Evolutionary conservation across 2,329 filamentous ascomycete genomes (phyloP), one percentile per base, ranked within the genome.

Genomic region (Exserohilum rostratum): DNA sequence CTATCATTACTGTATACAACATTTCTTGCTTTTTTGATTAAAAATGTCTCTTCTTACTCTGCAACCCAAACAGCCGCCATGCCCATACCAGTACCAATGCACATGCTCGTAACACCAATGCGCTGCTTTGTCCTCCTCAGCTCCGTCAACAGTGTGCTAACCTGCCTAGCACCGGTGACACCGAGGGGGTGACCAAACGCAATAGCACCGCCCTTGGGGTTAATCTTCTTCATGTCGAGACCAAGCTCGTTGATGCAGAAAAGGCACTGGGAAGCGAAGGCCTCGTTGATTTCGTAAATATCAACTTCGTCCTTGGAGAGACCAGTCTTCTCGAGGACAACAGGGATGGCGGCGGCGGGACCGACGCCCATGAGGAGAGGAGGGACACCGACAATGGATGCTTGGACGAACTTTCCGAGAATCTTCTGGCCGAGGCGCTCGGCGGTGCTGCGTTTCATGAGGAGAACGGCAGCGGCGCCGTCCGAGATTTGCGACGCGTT

Each of bases 221-320:
- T 98, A 73, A 99, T 87, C 85, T 97, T 98, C 63, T 90, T 88
- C 57, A 83, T 73, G 48, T 91, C 90, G 25, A 99, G 79, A 39
- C 88, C 89, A 18, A 99, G 85, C 82, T 97, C 88, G 70, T 95
- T 90, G 60, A 90, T 86, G 77, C 92, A 97, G 90, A 90, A 98
- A 64, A 98, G 78, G 77, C 91, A 96, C 83, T 98, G 93, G 61
- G 87, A 90, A 29, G 95, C 95, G 76, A 99, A 99, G 1, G 95
- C 95, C 85, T 99, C 95, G 82, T 99, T 99, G 84, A 99, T 97
- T 85, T 99, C 95, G 72, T 86, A 98, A 72, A 98, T 93, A 75
- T 98, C 95, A 27, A 99, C 91, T 65, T 98, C 93, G 53, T 69
- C 89, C 77, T 88, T 91, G 73, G 82, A 83, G 67, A 99, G 87